These are phyloP conservation scores for Canariomyces notabilis DNA, from an alignment of 2,329 filamentous ascomycete genomes.

Conservation along the genomic window DNA sequence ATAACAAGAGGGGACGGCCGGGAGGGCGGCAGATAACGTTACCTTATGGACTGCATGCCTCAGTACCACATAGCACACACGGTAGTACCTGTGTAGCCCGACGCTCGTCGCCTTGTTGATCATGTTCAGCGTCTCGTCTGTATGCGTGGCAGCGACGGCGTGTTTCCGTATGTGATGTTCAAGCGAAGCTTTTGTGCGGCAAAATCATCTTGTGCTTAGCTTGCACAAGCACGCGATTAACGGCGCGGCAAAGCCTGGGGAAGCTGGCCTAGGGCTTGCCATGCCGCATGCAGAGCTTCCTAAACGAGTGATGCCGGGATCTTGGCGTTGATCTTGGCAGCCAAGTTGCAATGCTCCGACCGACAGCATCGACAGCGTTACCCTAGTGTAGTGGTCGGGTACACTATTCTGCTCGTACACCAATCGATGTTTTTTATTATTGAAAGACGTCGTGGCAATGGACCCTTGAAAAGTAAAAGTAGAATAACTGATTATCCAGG, in stretches of 20 bases:
- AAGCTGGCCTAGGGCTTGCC: neutral
- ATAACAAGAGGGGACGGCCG: slow-evolving; percentile 5
- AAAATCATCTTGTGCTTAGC: slow-evolving; percentile 1
- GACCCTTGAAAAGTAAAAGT: slow-evolving; percentile 3
- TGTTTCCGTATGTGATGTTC: neutral
- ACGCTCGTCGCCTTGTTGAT: too few species aligned
- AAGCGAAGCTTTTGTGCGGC: slow-evolving; percentile 12
- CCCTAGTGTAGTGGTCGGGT: too few species aligned
- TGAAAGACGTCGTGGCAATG: too few species aligned
- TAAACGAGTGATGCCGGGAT: slow-evolving; percentile 6
- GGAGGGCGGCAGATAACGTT: too few species aligned
- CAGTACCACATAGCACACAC: too few species aligned
- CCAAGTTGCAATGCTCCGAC: neutral
- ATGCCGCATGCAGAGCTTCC: slow-evolving; percentile 9
- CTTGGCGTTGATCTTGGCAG: slow-evolving; percentile 13
- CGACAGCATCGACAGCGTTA: too few species aligned
- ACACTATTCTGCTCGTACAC: too few species aligned
- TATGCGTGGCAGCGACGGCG: neutral
- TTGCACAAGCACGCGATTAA: neutral
- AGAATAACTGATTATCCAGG: too few species aligned
- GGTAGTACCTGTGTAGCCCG: too few species aligned
- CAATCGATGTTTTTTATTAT: too few species aligned
- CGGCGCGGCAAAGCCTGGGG: slow-evolving; percentile 1
- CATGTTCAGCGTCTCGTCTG: neutral
- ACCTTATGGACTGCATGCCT: too few species aligned